Percentiles rank a stretch among this genome's conserved stretches.
Evolutionary conservation across 2,329 filamentous ascomycete species (phyloP).

Genomic region (Monosporascus sp.): DNA sequence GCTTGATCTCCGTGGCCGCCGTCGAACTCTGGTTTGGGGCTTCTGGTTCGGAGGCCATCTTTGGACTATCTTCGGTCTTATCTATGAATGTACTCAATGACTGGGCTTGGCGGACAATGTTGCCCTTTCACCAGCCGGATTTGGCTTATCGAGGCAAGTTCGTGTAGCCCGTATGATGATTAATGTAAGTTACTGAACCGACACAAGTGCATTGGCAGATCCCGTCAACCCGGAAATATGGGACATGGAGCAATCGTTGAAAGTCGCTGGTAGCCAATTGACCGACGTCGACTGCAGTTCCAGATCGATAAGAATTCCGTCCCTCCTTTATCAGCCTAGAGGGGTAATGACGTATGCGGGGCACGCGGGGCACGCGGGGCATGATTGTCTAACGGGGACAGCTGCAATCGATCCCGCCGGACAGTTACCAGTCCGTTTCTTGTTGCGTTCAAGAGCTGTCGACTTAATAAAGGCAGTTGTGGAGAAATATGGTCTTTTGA

Average conservation of each 20-base stretch:
- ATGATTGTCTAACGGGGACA: not conserved
- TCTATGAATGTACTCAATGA: too few species aligned
- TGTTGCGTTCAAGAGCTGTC: too few species aligned
- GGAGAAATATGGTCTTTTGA: too few species aligned
- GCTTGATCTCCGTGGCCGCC: slow-evolving; percentile 10
- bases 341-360: not conserved
- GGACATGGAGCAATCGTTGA: too few species aligned
- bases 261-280: not conserved
- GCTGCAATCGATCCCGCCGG: too few species aligned
- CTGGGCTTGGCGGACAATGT: not conserved
- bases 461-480: too few species aligned
- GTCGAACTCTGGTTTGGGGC: slow-evolving; percentile 6
- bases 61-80: not conserved
- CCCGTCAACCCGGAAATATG: too few species aligned
- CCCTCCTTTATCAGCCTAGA: not conserved
- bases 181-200: too few species aligned
- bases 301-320: not conserved
- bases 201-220: too few species aligned
- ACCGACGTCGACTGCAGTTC: not conserved
- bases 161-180: too few species aligned
- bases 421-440: too few species aligned
- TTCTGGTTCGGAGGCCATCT: not conserved
- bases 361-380: not conserved
- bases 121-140: not conserved
- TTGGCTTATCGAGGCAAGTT: too few species aligned